Base-by-base conservation (phyloP, 2,329 filamentous ascomycete genomes). In the Cordyceps cicadae region DNA sequence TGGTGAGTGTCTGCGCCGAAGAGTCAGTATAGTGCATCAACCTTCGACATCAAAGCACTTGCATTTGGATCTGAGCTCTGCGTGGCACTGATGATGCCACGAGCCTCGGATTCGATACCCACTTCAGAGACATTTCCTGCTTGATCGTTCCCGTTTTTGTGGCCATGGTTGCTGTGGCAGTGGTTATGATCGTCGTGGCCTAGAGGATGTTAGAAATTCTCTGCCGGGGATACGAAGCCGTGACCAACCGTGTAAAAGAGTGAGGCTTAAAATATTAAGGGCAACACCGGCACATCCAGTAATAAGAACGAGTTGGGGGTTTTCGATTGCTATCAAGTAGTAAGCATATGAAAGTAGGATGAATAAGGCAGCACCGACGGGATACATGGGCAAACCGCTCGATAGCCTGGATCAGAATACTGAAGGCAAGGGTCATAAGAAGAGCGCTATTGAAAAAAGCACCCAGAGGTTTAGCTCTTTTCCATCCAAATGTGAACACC, bases 371-470 rank as follows among this genome's bases (percentile, higher is more conserved):
- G 14, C 11, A 70, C 77, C 63, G 68, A 84, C 81, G 72, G 63
- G 82, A 70, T 3, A 87, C 68, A 3, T 79, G 74, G 21, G 87
- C 77, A 67, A 90, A 90, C 41, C 88, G 78, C 71, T 92, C 87
- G 55, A 92, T 79, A 0, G 88, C 86, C 68, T 92, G 88, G 3
- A 92, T 74, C 39, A 88, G 80, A 54, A 92, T 89, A 70, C 87
- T 90, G 41, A 91, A 72, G 1, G 87, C 87, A 2, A 92, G 75
- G 0, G 87, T 88, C 17, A 91, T 72, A 1, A 92, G 78, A 62
- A 92, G 89, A 1, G 87, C 85, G 15, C 88, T 88, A 67, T 92
- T 92, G 79, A 92, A 92, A 71, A 92, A 92, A 24, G 87, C 87
- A 5, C 88, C 88, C 0, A 92, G 76, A 1, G 91, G 71, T n/a